Percentiles rank a stretch among this genome's conserved stretches.
These are phyloP conservation scores for Periglandula ipomoeae DNA, from an alignment of 2,329 filamentous ascomycete genomes.

Conservation along the genomic window DNA sequence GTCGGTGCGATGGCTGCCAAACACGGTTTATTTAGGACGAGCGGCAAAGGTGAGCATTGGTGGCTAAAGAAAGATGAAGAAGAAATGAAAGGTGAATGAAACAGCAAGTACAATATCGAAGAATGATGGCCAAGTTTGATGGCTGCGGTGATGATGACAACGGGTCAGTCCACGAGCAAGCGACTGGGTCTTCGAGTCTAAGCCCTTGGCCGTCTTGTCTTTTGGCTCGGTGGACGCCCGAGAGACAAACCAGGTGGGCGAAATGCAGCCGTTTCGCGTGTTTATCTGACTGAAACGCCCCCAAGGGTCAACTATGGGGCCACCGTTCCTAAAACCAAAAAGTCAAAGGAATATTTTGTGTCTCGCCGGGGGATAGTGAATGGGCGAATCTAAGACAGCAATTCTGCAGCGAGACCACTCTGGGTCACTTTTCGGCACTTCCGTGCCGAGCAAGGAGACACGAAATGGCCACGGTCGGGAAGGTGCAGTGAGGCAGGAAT, in stretches of 20 bases:
- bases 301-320: not conserved
- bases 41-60: slow-evolving; percentile 9
- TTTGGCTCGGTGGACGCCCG: not conserved
- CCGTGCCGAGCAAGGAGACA: slow-evolving; percentile 9
- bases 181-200: not conserved
- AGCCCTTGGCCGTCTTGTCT: not conserved
- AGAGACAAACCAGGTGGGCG: not conserved
- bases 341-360: not conserved
- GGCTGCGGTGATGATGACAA: not conserved
- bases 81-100: not conserved
- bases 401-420: slow-evolving; percentile 6
- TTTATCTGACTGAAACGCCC: not conserved
- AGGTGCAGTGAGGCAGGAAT: slow-evolving; percentile 5
- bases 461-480: slow-evolving; percentile 7
- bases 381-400: slow-evolving; percentile 7
- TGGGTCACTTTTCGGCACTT: slow-evolving; percentile 8
- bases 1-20: slow-evolving; percentile 7
- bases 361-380: not conserved
- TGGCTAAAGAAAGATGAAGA: slow-evolving; percentile 2
- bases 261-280: not conserved
- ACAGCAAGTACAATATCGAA: not conserved
- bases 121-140: not conserved
- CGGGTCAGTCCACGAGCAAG: not conserved
- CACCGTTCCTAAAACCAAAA: too few species aligned
- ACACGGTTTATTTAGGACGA: slow-evolving; percentile 6